Evolutionary conservation across 2,329 filamentous ascomycete genomes (phyloP).

Genomic region (Colletotrichum euphorbiae): DNA sequence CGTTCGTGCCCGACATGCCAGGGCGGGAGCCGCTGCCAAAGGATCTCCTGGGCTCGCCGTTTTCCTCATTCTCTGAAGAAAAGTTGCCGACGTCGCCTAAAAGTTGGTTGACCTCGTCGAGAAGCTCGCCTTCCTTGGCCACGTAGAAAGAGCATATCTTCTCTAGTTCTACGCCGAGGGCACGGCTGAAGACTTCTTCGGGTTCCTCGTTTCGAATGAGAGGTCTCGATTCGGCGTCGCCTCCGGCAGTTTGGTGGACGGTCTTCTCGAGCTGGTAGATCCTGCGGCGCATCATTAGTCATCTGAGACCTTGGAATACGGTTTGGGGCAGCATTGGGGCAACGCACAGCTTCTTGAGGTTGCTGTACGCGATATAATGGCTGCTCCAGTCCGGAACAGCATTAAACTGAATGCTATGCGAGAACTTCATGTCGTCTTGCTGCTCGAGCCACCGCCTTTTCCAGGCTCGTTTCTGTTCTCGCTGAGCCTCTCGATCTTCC

Average conservation of each 20-base stretch:
- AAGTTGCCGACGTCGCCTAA: constrained; percentile 78
- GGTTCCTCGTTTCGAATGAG: constrained; percentile 81
- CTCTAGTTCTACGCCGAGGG: constrained; percentile 89
- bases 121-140: constrained; percentile 88
- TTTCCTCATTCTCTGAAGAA: constrained; percentile 58
- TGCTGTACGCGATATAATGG: constrained; percentile 98
- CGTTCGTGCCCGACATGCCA: constrained; percentile 52
- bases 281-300: constrained; percentile 56
- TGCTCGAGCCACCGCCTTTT: constrained; percentile 79
- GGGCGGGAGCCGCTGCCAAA: constrained; percentile 41
- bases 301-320: background rate
- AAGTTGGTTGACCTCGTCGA: constrained; percentile 82
- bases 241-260: constrained; percentile 70
- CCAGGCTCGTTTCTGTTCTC: constrained; percentile 62
- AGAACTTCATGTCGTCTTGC: constrained; percentile 98
- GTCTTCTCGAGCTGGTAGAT: constrained; percentile 96
- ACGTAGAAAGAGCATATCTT: constrained; percentile 94
- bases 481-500: constrained; percentile 49
- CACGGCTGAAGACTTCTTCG: constrained; percentile 82
- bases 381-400: constrained; percentile 99
- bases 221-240: constrained; percentile 86
- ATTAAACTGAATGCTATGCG: constrained; percentile 99
- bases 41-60: constrained; percentile 32
- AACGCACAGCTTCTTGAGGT: constrained; percentile 94
- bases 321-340: background rate